Evolutionary conservation across 108 stramenopile species (phyloP).

Genomic region (Aurantiochytrium sp.): DNA sequence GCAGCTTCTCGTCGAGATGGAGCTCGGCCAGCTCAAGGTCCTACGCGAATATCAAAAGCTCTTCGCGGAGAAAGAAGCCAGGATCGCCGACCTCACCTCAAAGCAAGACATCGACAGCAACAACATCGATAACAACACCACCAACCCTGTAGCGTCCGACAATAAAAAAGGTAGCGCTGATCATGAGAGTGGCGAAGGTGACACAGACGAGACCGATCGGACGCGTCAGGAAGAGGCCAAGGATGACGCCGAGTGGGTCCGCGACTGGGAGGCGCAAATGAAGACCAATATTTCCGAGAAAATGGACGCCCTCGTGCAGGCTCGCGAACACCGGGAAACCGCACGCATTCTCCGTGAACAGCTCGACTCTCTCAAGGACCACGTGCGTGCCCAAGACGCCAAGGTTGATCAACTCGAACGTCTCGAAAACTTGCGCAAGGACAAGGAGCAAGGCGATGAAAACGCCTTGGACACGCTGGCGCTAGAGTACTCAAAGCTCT

Average conservation of each 20-base stretch:
- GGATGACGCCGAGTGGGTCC: not conserved
- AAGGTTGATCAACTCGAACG: not conserved
- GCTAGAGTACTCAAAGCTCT: constrained; percentile 16
- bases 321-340: not conserved
- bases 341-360: not conserved
- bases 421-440: not conserved
- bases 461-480: not conserved
- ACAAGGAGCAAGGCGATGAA: not conserved
- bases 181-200: too few species aligned
- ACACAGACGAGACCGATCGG: too few species aligned
- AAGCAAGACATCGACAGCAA: not conserved
- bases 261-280: constrained; percentile 3
- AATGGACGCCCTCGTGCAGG: not conserved
- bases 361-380: not conserved
- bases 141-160: not conserved
- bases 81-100: not conserved
- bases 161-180: not conserved
- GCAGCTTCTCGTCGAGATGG: not conserved
- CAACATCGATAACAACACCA: not conserved
- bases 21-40: constrained; percentile 15
- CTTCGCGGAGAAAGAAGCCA: not conserved
- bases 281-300: not conserved
- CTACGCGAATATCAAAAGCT: not conserved
- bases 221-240: not conserved
- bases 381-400: not conserved